A percentile compares a stretch with the other conserved stretches of the same genome.
These are phyloP conservation scores for Gomphus sp. DNA, from an alignment of 1,284 basidiomycete species.

Conservation along the genomic window DNA sequence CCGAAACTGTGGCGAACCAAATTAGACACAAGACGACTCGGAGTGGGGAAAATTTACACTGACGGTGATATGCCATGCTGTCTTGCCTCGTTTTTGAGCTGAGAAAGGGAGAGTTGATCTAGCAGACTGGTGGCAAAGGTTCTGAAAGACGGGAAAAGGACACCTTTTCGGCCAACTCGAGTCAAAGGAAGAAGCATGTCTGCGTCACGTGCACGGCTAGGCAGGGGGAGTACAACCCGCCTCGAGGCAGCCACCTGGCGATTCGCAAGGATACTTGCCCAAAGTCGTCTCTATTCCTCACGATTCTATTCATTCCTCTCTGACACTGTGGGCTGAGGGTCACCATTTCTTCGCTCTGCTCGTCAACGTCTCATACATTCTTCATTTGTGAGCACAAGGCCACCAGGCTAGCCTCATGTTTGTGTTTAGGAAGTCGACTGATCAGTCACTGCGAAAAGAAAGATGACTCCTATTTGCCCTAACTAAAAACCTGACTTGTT, in stretches of 20 bases:
- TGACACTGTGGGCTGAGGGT: conserved; percentile 7
- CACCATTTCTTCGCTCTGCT: background rate
- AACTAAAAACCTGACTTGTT: conserved; percentile 18
- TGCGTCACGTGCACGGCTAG: conserved; percentile 26
- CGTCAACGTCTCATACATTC: background rate
- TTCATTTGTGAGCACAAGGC: conserved; percentile 10
- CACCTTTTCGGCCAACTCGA: conserved; percentile 10
- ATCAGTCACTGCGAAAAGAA: conserved; percentile 8
- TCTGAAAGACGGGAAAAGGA: conserved; percentile 13
- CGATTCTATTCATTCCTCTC: conserved; percentile 16
- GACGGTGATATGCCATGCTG: conserved; percentile 55
- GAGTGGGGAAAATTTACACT: conserved; percentile 20
- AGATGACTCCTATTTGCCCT: conserved; percentile 16
- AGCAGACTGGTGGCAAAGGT: background rate
- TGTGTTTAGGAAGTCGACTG: conserved; percentile 9
- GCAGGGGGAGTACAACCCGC: background rate
- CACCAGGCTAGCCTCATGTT: conserved; percentile 13
- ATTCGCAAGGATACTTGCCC: background rate
- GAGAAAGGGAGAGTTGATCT: conserved; percentile 30
- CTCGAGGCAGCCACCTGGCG: conserved; percentile 10
- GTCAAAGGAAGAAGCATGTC: conserved; percentile 20
- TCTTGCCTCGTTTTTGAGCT: conserved; percentile 57
- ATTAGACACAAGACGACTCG: background rate
- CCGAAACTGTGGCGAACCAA: conserved; percentile 35
- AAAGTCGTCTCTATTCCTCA: conserved; percentile 15